Evolutionary conservation across 768 basidiomycete species (phyloP), one percentile per base, ranked within the genome.

Genomic region (Russula brevipes): DNA sequence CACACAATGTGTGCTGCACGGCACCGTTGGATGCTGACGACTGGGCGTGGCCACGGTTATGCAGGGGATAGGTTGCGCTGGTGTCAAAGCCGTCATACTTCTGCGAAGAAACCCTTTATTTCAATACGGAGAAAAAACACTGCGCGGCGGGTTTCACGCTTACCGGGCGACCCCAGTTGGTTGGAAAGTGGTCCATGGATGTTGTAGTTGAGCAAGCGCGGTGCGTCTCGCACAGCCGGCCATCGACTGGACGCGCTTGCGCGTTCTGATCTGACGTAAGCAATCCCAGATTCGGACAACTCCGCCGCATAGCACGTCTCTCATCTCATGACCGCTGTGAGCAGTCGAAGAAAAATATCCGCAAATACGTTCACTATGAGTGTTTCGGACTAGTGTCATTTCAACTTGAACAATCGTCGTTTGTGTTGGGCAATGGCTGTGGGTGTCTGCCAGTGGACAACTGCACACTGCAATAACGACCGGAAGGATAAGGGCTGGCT

Each of bases 1-100:
- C 82, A 38, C 54, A 91, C 91, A 93, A 92, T 35, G 94, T 98
- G 66, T 77, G 88, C 70, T 94, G 86, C 0, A 92, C 82, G 44
- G 85, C 82, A 4, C 82, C 82, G 2, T 82, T 73, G 65, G 88
- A 89, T 1, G 57, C 16, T 8, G 38, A 30, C 9, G 46, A 78
- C 70, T 47, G 73, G 66, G 82, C 78, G 65, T 77, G 69, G 30
- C 85, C 81, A 47, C 85, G 80, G 62, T 82, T 81, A 70, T 85
- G 81, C 63, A 92, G 77, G 35, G 91, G 91, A 72, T 85, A 89
- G 7, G 92, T 91, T 63, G 81, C 83, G 73, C 89, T 88, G 55
- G 81, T 78, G 77, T 95, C 92, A 68, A 85, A 75, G 19, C 81
- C 77, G 66, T 94, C 90, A 73, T 88, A 85, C 70, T 88, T 79